Evolutionary conservation across 345 rosid species (phyloP).

Genomic region (Cochlearia excelsa): DNA sequence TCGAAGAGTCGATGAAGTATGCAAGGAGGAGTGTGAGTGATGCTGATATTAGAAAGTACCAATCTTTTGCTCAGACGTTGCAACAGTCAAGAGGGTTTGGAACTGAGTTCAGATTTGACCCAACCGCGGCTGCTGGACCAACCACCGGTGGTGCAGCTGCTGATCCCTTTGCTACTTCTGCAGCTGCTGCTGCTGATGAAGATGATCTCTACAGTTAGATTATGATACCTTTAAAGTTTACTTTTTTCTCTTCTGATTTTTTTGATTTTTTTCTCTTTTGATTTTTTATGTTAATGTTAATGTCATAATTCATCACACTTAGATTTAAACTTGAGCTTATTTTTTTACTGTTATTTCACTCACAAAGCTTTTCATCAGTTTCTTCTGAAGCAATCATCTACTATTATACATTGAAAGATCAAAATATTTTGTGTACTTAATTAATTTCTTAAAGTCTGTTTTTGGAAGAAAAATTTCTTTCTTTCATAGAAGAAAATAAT

Average conservation of each 20-base stretch:
- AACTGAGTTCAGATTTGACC: conserved; percentile 68
- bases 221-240: conserved; percentile 31
- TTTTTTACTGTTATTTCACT: background rate
- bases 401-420: background rate
- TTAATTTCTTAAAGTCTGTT: conserved; percentile 1
- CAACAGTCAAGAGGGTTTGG: conserved; percentile 96
- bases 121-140: conserved; percentile 40
- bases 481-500: conserved; percentile 30
- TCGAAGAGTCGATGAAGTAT: conserved; percentile 91
- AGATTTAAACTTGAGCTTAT: background rate
- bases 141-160: conserved; percentile 48
- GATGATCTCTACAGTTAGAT: conserved; percentile 83
- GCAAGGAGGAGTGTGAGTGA: conserved; percentile 92
- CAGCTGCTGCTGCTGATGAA: conserved; percentile 60
- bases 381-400: background rate
- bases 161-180: conserved; percentile 72
- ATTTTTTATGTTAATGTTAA: no score
- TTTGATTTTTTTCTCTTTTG: no score
- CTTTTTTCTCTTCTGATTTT: background rate
- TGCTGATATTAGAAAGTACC: conserved; percentile 91
- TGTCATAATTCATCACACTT: background rate
- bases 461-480: conserved; percentile 4
- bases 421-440: background rate
- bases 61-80: conserved; percentile 91
- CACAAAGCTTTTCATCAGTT: conserved; percentile 8